Conservation (phyloP, 2,329 filamentous ascomycete genomes). For the Thielaviopsis cerberus region DNA sequence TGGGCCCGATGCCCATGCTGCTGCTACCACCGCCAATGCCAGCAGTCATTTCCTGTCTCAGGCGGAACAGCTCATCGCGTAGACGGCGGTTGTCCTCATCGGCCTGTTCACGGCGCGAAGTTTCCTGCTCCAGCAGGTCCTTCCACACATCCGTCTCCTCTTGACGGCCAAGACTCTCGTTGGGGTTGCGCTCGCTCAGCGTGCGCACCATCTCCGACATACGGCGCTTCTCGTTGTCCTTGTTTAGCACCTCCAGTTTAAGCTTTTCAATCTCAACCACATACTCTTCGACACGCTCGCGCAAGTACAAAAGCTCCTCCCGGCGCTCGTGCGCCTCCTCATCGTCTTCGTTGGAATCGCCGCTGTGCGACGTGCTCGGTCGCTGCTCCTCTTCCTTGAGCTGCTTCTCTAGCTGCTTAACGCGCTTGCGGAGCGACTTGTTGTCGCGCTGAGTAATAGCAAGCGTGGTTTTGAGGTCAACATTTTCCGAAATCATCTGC, state of each 20-base stretch:
- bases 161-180: conserved; percentile 32
- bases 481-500: conserved; percentile 95
- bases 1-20: conserved; percentile 48
- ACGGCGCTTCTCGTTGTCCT: conserved; percentile 71
- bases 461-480: conserved; percentile 80
- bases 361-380: conserved; percentile 40
- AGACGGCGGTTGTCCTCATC: conserved; percentile 76
- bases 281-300: conserved; percentile 72
- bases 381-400: conserved; percentile 44
- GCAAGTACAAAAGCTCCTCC: conserved; percentile 68
- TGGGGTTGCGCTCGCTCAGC: conserved; percentile 30
- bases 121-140: conserved; percentile 83
- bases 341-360: conserved; percentile 39
- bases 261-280: conserved; percentile 69
- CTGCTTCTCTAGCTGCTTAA: conserved; percentile 74
- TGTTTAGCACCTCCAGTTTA: conserved; percentile 54
- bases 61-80: conserved; percentile 62
- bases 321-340: conserved; percentile 52
- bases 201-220: conserved; percentile 60
- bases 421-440: conserved; percentile 58
- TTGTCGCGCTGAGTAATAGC: conserved; percentile 82
- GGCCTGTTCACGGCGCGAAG: conserved; percentile 67
- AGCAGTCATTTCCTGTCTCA: conserved; percentile 37
- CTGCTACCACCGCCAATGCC: conserved; percentile 29
- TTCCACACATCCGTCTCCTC: conserved; percentile 77